These are phyloP conservation scores for Melianthus villosus DNA, from an alignment of 441 rosid species.

Conservation along the genomic window DNA sequence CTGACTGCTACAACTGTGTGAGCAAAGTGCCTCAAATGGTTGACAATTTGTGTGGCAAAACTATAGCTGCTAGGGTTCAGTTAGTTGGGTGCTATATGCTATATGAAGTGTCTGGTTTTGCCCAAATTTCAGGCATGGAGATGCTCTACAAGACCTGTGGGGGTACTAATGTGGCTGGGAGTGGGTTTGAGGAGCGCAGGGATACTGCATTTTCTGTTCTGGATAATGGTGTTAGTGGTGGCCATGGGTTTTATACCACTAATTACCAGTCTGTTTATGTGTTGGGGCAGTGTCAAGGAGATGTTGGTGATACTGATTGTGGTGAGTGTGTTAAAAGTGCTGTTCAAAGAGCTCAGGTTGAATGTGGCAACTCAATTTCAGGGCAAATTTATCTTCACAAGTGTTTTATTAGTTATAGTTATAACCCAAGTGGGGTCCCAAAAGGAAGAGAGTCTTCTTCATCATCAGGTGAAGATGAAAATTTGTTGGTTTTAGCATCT, in stretches of 20 bases:
- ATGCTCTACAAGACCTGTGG: constrained; percentile 86
- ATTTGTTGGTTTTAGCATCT: not conserved
- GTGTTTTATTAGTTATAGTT: constrained; percentile 67
- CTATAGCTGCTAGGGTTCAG: constrained; percentile 72
- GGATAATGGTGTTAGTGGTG: constrained; percentile 50
- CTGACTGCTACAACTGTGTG: constrained; percentile 84
- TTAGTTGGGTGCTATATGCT: constrained; percentile 73
- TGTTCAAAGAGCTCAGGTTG: constrained; percentile 77
- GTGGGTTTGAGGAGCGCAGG: constrained; percentile 77
- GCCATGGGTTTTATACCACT: constrained; percentile 57
- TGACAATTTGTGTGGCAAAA: constrained; percentile 57
- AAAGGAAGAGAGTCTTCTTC: constrained; percentile 46
- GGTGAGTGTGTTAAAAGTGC: constrained; percentile 65
- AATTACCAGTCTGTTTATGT: constrained; percentile 54
- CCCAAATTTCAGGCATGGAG: constrained; percentile 80
- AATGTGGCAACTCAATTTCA: constrained; percentile 72
- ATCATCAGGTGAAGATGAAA: constrained; percentile 30
- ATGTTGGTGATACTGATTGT: constrained; percentile 87
- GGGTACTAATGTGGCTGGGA: constrained; percentile 42
- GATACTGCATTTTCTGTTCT: constrained; percentile 62
- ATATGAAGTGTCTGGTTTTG: constrained; percentile 69
- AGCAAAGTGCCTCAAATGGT: constrained; percentile 67
- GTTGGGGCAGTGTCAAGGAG: constrained; percentile 90
- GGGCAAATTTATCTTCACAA: constrained; percentile 84
- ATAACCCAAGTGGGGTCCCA: constrained; percentile 83